Evolutionary conservation across 1,284 basidiomycete genomes (phyloP), one percentile per base, ranked within the genome.

Genomic region (Heterobasidion irregulare): DNA sequence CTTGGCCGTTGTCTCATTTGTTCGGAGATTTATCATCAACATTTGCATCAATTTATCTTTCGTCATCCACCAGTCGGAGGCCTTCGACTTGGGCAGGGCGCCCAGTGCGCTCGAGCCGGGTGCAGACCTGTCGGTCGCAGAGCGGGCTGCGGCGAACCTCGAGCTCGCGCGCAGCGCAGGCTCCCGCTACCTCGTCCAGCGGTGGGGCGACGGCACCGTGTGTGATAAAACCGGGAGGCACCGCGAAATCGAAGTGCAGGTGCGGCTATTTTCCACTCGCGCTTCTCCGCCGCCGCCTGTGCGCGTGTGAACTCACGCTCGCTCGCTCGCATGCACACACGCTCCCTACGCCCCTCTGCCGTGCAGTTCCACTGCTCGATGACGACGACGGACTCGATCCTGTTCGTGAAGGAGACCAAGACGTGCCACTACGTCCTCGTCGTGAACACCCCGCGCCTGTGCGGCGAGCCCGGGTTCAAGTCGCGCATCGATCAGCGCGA

Each of bases 241-340:
- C 56, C 84, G 94, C 57, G 89, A 92, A 71, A 86, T 94, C 53
- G 94, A 98, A 76, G 86, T 98, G 38, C 94, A 98, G 83, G 91
- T 87, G 62, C 62, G 80, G 49, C 43, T 34, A 32, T 50, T 47
- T 16, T 41, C 26, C 32, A 51, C 19, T 43, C 47, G 55, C 55
- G 13, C 32, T 44, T 44, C 41, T 44, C 13, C 26, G 26, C 26
- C 26, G 26, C 26, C 26, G 26, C 26, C 26, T 26, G 26, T 50
- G 35, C 26, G 15, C 15, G 26, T 26, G 26, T 26, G 26, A 26
- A 26, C 26, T 3, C 26, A 26, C 26, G 26, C 26, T 26, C 26
- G 26, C 26, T 2, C 26, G 26, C 26, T 4, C 26, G 26, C 26
- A 26, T 5, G 26, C 26, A 26, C 26, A 5, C 19, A 26, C 19